phyloP scores from a whole-genome alignment of 2,329 filamentous ascomycete species.

The Pseudocercospora fuligena region DNA sequence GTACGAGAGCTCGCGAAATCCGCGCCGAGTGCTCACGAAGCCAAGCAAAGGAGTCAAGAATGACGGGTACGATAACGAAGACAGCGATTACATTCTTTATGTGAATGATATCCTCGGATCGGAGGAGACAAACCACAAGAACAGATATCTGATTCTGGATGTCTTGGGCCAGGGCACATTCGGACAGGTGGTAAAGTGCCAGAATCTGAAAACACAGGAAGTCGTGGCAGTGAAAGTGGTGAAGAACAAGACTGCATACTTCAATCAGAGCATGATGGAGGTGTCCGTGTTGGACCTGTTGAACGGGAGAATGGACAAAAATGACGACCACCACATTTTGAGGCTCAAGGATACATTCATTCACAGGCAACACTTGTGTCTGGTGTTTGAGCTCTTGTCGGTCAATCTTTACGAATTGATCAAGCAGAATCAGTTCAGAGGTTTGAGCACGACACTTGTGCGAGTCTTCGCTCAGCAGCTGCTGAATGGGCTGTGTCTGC shows the following conservation, averaged over 20 bases:
- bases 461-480: slow-evolving; percentile 97
- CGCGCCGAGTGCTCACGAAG: slow-evolving; percentile 92
- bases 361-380: slow-evolving; percentile 91
- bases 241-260: slow-evolving; percentile 98
- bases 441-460: slow-evolving; percentile 93
- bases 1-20: slow-evolving; percentile 97
- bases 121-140: slow-evolving; percentile 98
- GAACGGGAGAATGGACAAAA: slow-evolving; percentile 98
- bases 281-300: slow-evolving; percentile 95
- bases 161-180: slow-evolving; percentile 97
- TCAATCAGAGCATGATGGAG: slow-evolving; percentile 99
- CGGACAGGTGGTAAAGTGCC: slow-evolving; percentile 97
- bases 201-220: slow-evolving; percentile 97
- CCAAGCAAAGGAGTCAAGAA: slow-evolving; percentile 99
- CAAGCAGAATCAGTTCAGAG: slow-evolving; percentile 99
- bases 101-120: slow-evolving; percentile 98
- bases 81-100: slow-evolving; percentile 98
- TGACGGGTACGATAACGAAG: slow-evolving; percentile 97
- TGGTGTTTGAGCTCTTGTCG: slow-evolving; percentile 94
- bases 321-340: slow-evolving; percentile 94
- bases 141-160: slow-evolving; percentile 95
- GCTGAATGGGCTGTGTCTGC: slow-evolving; percentile 84
- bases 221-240: slow-evolving; percentile 99
- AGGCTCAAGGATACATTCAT: slow-evolving; percentile 98
- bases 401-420: slow-evolving; percentile 98